Evolutionary conservation across 805 yeast genomes (phyloP).

Genomic region (Hanseniaspora mollemarum): DNA sequence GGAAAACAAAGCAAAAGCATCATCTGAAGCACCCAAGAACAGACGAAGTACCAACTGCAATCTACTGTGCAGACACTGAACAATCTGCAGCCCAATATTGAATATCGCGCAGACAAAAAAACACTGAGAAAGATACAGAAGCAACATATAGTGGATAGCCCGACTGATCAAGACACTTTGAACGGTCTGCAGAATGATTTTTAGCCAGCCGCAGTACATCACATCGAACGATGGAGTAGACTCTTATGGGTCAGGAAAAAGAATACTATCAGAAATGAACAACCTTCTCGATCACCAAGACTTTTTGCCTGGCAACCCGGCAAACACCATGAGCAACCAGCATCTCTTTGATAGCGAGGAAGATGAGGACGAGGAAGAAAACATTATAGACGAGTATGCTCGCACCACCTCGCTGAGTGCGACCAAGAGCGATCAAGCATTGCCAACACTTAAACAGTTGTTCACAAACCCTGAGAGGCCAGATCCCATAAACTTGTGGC

Average conservation of each 20-base stretch:
- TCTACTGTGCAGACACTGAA: too few species aligned
- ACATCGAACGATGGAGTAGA: constrained; percentile 13
- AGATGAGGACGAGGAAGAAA: constrained; percentile 1
- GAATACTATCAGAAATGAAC: constrained; percentile 11
- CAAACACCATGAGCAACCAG: background rate
- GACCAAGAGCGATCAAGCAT: too few species aligned
- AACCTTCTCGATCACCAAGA: constrained; percentile 6
- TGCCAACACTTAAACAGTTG: constrained; percentile 4
- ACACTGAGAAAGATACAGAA: too few species aligned
- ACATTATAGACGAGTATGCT: constrained; percentile 1
- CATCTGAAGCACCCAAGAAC: too few species aligned
- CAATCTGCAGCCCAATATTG: too few species aligned
- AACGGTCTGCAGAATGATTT: background rate
- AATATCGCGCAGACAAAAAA: too few species aligned
- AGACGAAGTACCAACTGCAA: too few species aligned
- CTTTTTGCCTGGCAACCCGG: background rate
- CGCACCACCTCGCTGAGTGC: background rate
- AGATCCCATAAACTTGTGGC: constrained; percentile 14
- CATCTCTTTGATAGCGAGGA: background rate
- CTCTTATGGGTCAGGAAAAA: background rate
- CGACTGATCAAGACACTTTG: background rate
- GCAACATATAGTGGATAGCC: too few species aligned
- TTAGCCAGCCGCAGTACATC: constrained; percentile 10
- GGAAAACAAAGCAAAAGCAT: too few species aligned
- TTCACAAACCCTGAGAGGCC: constrained; percentile 9